phyloP scores from a whole-genome alignment of 176 grass and related monocot genomes.

The Alopecurus myosuroides region DNA sequence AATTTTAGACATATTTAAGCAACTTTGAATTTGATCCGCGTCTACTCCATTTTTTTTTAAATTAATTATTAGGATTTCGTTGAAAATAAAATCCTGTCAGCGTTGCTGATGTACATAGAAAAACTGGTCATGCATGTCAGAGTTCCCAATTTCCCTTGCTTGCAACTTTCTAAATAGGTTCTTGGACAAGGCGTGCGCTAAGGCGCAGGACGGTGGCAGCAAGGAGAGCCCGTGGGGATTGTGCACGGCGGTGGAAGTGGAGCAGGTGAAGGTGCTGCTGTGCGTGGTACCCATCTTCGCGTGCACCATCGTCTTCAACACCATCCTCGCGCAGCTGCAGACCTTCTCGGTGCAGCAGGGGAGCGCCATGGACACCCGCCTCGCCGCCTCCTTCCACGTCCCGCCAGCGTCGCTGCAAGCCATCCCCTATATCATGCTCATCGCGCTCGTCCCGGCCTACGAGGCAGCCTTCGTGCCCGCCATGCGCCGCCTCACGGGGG shows the following conservation, averaged over 20 bases:
- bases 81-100: too few species aligned
- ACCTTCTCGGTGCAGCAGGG: slow-evolving; percentile 93
- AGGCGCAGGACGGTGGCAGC: slow-evolving; percentile 16
- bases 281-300: slow-evolving; percentile 80
- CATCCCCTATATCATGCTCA: slow-evolving; percentile 65
- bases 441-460: slow-evolving; percentile 60
- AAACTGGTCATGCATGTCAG: background rate
- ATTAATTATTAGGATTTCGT: too few species aligned
- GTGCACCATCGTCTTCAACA: slow-evolving; percentile 93
- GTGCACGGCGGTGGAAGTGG: slow-evolving; percentile 59
- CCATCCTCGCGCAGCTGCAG: slow-evolving; percentile 77
- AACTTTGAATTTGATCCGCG: too few species aligned
- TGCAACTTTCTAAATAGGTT: slow-evolving; percentile 36
- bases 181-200: slow-evolving; percentile 82
- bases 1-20: too few species aligned
- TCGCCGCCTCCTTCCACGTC: slow-evolving; percentile 43
- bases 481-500: slow-evolving; percentile 53
- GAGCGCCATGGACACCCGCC: slow-evolving; percentile 52
- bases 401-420: slow-evolving; percentile 80
- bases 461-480: slow-evolving; percentile 60
- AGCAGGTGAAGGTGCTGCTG: slow-evolving; percentile 80
- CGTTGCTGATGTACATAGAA: too few species aligned
- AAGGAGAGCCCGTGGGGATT: slow-evolving; percentile 61
- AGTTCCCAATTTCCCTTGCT: background rate
- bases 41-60: too few species aligned